These are phyloP conservation scores for Pichia sp. DNA, from an alignment of 1,139 yeast genomes.

Conservation along the genomic window DNA sequence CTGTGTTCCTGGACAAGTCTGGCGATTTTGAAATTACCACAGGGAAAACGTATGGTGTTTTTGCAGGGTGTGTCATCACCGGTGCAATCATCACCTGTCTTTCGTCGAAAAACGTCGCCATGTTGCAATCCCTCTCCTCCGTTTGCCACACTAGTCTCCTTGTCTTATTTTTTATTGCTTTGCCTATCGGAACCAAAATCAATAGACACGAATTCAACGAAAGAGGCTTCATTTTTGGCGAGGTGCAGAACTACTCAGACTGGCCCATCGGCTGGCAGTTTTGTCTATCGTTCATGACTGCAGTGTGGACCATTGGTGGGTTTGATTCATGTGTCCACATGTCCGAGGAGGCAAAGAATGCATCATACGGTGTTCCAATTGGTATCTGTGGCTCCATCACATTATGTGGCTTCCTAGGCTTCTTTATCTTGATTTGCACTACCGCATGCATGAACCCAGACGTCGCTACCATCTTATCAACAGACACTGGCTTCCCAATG, in stretches of 20 bases:
- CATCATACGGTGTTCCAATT: constrained; percentile 58
- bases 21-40: constrained; percentile 44
- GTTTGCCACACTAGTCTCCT: constrained; percentile 50
- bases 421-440: constrained; percentile 49
- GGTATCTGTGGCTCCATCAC: constrained; percentile 56
- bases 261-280: constrained; percentile 65
- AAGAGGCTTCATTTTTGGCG: constrained; percentile 49
- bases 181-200: constrained; percentile 51
- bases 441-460: constrained; percentile 55
- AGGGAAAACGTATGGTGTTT: constrained; percentile 51
- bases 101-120: constrained; percentile 51
- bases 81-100: constrained; percentile 44
- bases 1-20: constrained; percentile 43
- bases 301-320: constrained; percentile 61
- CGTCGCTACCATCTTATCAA: constrained; percentile 39
- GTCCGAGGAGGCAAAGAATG: constrained; percentile 65
- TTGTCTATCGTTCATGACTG: constrained; percentile 52
- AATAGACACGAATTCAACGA: constrained; percentile 33
- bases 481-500: constrained; percentile 48
- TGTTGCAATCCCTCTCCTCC: constrained; percentile 57
- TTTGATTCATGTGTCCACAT: constrained; percentile 69
- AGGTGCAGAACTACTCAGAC: constrained; percentile 46
- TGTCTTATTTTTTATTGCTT: constrained; percentile 54
- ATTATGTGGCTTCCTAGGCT: constrained; percentile 58
- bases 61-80: constrained; percentile 44